Percentiles rank a stretch among this genome's conserved stretches.
These are phyloP conservation scores for Ambrosiella beaveri DNA, from an alignment of 2,329 filamentous ascomycete species.

Conservation along the genomic window DNA sequence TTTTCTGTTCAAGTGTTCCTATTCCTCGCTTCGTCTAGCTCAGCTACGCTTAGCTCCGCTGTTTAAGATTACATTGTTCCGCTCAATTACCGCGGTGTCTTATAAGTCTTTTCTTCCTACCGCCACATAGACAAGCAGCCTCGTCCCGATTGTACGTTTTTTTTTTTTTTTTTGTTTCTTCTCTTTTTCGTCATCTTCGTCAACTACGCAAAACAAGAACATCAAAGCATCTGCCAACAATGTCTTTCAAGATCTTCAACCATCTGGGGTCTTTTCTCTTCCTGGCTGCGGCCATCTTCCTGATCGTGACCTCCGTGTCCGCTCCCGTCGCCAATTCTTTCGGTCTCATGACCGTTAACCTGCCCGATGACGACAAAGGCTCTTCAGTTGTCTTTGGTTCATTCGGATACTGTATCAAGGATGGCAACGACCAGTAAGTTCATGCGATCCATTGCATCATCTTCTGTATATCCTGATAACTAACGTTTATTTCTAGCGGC, in stretches of 20 bases:
- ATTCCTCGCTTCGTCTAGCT: not conserved
- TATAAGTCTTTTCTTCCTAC: not conserved
- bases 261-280: constrained; percentile 41
- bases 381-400: constrained; percentile 36
- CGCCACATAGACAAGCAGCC: not conserved
- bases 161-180: not conserved
- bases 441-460: not conserved
- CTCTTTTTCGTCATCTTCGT: not conserved
- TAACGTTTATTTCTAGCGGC: constrained; percentile 14
- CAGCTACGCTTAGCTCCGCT: not conserved
- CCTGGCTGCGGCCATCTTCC: constrained; percentile 35
- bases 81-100: not conserved
- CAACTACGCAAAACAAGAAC: not conserved
- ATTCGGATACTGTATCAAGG: constrained; percentile 38
- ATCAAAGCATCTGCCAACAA: constrained; percentile 18
- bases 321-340: constrained; percentile 40
- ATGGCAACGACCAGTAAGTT: constrained; percentile 16
- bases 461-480: not conserved
- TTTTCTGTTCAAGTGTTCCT: not conserved
- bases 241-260: constrained; percentile 35
- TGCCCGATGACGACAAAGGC: constrained; percentile 22
- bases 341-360: constrained; percentile 33
- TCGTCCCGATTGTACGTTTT: not conserved
- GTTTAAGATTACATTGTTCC: not conserved
- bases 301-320: constrained; percentile 41